Conservation (phyloP, 148 eudicot genomes). For the Rheum nobile region DNA sequence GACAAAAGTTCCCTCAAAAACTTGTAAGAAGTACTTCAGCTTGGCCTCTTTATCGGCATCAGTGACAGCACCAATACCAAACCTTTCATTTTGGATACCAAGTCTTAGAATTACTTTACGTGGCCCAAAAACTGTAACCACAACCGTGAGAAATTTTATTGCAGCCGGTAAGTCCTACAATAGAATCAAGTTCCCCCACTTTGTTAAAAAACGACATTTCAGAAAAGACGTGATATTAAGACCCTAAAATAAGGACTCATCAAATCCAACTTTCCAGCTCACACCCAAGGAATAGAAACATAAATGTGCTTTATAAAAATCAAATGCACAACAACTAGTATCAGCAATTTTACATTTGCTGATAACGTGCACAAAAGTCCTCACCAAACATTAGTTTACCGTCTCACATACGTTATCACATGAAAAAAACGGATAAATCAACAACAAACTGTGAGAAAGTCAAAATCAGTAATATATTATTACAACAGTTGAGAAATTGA, state of each 20-base stretch:
- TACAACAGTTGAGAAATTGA: background rate
- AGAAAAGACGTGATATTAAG: background rate
- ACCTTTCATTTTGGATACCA: slow-evolving; percentile 15
- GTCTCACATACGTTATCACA: background rate
- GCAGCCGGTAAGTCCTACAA: slow-evolving; percentile 65
- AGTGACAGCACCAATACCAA: slow-evolving; percentile 15
- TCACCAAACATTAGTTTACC: background rate
- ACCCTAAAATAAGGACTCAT: background rate
- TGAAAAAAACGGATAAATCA: background rate
- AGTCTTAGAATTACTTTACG: slow-evolving; percentile 37
- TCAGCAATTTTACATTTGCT: background rate
- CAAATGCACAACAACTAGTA: background rate
- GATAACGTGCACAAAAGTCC: background rate
- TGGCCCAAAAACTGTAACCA: slow-evolving; percentile 65
- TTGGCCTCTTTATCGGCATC: slow-evolving; percentile 22
- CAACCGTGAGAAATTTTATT: slow-evolving; percentile 37
- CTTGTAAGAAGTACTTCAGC: slow-evolving; percentile 36
- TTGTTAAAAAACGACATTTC: slow-evolving; percentile 3
- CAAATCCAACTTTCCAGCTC: background rate
- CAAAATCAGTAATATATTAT: background rate
- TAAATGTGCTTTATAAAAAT: background rate
- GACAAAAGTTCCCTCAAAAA: slow-evolving; percentile 53
- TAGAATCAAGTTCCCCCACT: slow-evolving; percentile 9
- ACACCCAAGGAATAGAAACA: background rate
- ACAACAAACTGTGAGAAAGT: background rate